Evolutionary conservation across 2,329 filamentous ascomycete genomes (phyloP).

Genomic region (Albifimbria verrucaria): DNA sequence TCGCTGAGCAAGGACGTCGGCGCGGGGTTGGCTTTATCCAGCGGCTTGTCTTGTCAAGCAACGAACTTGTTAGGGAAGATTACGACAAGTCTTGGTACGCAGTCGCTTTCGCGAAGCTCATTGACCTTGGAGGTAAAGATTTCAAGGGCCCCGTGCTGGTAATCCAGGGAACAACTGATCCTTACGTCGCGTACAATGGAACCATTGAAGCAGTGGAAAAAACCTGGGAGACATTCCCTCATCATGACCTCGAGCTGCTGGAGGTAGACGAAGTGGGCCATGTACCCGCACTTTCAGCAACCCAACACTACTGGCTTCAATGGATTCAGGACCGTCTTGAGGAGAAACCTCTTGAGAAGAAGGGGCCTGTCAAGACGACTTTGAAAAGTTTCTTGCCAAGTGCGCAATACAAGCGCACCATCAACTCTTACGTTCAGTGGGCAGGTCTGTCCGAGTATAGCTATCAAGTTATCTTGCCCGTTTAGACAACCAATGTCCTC

Average conservation of each 20-base stretch:
- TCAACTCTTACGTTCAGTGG: constrained; percentile 3
- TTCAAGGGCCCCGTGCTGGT: constrained; percentile 33
- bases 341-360: background rate
- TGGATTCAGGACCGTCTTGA: constrained; percentile 17
- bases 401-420: constrained; percentile 7
- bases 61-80: background rate
- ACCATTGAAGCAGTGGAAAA: constrained; percentile 7
- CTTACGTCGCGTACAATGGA: constrained; percentile 16
- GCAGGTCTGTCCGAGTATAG: constrained; percentile 1
- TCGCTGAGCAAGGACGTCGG: constrained; percentile 7
- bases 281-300: constrained; percentile 9
- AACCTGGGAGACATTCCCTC: constrained; percentile 9
- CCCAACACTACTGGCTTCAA: constrained; percentile 11
- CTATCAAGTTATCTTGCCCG: background rate
- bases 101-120: constrained; percentile 2
- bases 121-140: constrained; percentile 19
- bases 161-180: constrained; percentile 26
- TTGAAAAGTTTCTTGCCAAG: constrained; percentile 10
- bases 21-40: background rate
- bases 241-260: constrained; percentile 13
- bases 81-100: constrained; percentile 6
- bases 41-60: background rate
- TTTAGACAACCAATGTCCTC: too few relatives aligned
- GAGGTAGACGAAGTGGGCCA: constrained; percentile 9
- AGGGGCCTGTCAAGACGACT: constrained; percentile 5